Evolutionary conservation across 108 stramenopile genomes (phyloP), one percentile per base, ranked within the genome.

Genomic region (Thalassiosira profunda): DNA sequence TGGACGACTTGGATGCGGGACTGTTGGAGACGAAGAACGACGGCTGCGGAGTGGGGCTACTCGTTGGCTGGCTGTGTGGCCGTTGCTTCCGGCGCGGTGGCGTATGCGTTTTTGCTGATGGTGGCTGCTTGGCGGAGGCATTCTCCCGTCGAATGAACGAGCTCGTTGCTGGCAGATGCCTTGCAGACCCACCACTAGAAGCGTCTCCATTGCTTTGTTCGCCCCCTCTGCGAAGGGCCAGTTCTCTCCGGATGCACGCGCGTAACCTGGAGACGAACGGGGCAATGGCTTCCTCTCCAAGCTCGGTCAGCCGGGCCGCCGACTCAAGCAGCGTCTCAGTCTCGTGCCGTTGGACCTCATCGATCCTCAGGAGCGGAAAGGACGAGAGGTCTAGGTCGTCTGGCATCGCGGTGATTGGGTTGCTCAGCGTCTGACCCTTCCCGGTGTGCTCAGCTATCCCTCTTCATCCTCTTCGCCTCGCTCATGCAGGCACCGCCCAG

Each of bases 331-430:
- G 38, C 1, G 65, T 72, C 49, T 58, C 17, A 9, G 45, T 73
- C 2, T 65, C 33, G 30, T 79, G 77, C n/a, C 11, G 21, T 24
- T 35, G 46, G 0, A 78, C 1, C 24, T 78, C 48, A 53, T 78
- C 77, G 43, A 78, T 72, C 9, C 77, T 59, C 7, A 78, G 64
- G 4, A 78, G 64, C 7, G 77, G 77, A 34, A 78, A 78, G 6
- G 58, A 73, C 7, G 77, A 67, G 4, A 72, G 62, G 45, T 78
- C 76, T n/a, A 55, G 12, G 44, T 14, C 64, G 0, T 26, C 20
- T 43, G 20, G 25, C 59, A 60, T 60, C 35, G 64, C 2, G 12
- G 8, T 52, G 25, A 48, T 48, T 48, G 47, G 24, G 23, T 7
- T 45, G 44, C 38, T 40, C 38, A 40, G 14, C 10, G 38, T 40